Base-by-base conservation (phyloP, 352 stramenopile genomes). In the Discostella stelligera region DNA sequence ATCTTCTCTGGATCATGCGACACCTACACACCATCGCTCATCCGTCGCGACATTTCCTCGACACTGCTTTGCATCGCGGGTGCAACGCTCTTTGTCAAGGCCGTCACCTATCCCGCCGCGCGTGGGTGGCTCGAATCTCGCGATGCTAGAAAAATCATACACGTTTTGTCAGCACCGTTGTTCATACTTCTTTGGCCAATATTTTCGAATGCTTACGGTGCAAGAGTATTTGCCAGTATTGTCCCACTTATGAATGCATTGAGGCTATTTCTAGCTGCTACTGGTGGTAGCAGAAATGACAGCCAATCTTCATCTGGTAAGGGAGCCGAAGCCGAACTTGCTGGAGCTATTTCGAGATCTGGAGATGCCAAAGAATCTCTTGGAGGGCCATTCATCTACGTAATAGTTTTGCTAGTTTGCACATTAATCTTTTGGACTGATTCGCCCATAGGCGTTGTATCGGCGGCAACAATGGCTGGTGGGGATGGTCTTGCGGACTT, bases 401-500 rank as follows among this genome's bases (percentile, higher is more conserved):
- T 87, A 11, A 46, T 91, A 16, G 73, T 95, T 25, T 74, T 96
- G 6, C 56, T 87, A 14, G 39, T 76, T n/a, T 82, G 83, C 32
- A 95, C 91, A 49, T 21, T 90, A 0, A n/a, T 87, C 41, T 92
- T 87, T 78, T 95, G 89, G 82, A 71, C 84, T 16, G 72, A 80
- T 67, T 86, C 68, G 18, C 46, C 86, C 10, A 79, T 89, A 2
- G 90, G 89, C 0, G 61, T 95, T 25, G 67, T 89, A 20, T 81
- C 91, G 8, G 41, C 91, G 0, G 69, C 60, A 21, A 88, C 84
- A 21, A 91, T 95, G 90, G 89, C 90, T 8, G 88, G 82, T 4
- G 91, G 91, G 30, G 91, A 95, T 71, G 91, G 91, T 13, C 65
- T 95, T 52, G 91, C 91, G 3, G 90, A 95, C 80, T 77, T 95